phyloP scores from a whole-genome alignment of 2,329 filamentous ascomycete species.

The Hypoxylon sp. region DNA sequence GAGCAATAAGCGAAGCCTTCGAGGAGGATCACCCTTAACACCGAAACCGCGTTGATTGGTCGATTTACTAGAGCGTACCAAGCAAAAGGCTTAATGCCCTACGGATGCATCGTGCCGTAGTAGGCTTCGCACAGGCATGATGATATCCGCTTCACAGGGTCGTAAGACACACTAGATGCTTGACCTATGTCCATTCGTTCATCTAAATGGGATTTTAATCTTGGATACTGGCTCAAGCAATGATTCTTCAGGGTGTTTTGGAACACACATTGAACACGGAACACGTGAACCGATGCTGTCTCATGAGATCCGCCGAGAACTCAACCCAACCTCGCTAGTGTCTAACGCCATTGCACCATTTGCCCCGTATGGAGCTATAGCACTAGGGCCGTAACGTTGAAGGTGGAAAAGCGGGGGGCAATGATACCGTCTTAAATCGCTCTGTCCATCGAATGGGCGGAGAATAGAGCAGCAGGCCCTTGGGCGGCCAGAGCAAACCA shows the following conservation, averaged over 20 bases:
- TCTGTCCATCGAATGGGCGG: slow-evolving; percentile 27
- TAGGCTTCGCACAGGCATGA: slow-evolving; percentile 32
- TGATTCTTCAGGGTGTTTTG: slow-evolving; percentile 5
- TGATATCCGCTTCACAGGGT: slow-evolving; percentile 8
- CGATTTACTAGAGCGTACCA: slow-evolving; percentile 29
- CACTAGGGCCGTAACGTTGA: slow-evolving; percentile 42
- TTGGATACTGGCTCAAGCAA: slow-evolving; percentile 8
- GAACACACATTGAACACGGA: not conserved
- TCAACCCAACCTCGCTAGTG: slow-evolving; percentile 26
- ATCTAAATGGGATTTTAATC: slow-evolving; percentile 5
- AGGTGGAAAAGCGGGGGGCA: slow-evolving; percentile 36
- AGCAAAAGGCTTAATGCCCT: slow-evolving; percentile 28
- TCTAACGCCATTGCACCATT: slow-evolving; percentile 41
- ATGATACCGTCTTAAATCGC: slow-evolving; percentile 38
- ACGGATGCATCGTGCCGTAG: slow-evolving; percentile 32
- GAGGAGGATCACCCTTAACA: slow-evolving; percentile 32
- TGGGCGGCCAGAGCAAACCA: slow-evolving; percentile 22
- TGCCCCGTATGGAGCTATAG: slow-evolving; percentile 39
- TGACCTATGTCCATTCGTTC: not conserved
- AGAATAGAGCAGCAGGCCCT: slow-evolving; percentile 28
- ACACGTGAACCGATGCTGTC: slow-evolving; percentile 18
- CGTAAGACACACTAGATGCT: not conserved
- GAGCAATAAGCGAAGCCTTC: slow-evolving; percentile 16
- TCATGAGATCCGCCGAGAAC: slow-evolving; percentile 26
- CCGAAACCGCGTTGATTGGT: slow-evolving; percentile 32